Evolutionary conservation across 306 rosid genomes (phyloP).

Genomic region (Ziziphus jujuba): DNA sequence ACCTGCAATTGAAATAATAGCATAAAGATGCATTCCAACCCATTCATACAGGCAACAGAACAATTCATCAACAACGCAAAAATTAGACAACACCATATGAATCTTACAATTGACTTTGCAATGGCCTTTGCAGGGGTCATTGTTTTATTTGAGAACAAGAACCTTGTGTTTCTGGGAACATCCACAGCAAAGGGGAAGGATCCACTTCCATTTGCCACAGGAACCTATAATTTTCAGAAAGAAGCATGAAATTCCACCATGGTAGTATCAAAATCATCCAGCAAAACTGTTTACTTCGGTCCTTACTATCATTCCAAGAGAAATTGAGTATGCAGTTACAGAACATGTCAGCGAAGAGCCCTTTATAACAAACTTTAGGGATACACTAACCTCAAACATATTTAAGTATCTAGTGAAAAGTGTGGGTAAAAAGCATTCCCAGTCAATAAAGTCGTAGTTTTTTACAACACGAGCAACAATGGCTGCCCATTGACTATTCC

Average conservation of each 20-base stretch:
- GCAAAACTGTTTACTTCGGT: background rate
- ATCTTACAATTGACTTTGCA: constrained; percentile 88
- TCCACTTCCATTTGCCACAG: constrained; percentile 97
- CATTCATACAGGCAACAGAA: constrained; percentile 6
- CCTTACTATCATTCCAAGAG: constrained; percentile 7
- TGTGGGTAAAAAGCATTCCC: constrained; percentile 80
- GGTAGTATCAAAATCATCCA: constrained; percentile 20
- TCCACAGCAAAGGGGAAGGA: constrained; percentile 89
- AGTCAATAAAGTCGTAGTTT: constrained; percentile 68
- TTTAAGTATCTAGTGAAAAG: constrained; percentile 91
- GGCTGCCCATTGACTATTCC: constrained; percentile 99
- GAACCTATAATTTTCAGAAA: constrained; percentile 60
- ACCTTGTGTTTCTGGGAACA: constrained; percentile 94
- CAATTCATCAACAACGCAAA: constrained; percentile 18
- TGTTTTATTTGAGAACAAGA: constrained; percentile 87
- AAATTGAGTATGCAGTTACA: constrained; percentile 18
- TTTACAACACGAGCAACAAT: constrained; percentile 84
- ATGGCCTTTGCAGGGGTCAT: constrained; percentile 88
- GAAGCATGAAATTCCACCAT: background rate
- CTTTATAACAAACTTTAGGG: constrained; percentile 4
- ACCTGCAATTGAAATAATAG: constrained; percentile 60
- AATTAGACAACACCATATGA: constrained; percentile 18
- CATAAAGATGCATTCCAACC: constrained; percentile 24
- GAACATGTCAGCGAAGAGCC: constrained; percentile 9
- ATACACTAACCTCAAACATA: constrained; percentile 90